These are phyloP conservation scores for Silene latifolia DNA, from an alignment of 148 eudicot species.

Conservation along the genomic window DNA sequence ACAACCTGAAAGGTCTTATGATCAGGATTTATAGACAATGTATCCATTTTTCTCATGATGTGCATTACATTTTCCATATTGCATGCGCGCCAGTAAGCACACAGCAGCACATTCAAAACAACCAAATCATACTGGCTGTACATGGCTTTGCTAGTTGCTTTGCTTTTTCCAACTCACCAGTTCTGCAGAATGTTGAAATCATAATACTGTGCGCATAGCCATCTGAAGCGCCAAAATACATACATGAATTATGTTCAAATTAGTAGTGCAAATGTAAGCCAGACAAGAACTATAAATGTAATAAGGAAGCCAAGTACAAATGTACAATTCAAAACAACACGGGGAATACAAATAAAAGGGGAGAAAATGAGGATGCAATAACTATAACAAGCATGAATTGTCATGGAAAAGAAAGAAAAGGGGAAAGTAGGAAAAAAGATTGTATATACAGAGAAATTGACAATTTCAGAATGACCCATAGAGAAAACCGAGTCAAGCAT, in stretches of 20 bases:
- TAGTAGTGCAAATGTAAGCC: neutral
- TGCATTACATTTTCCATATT: conserved; percentile 90
- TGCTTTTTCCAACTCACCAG: conserved; percentile 68
- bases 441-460: no score
- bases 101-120: conserved; percentile 69
- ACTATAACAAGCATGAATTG: no score
- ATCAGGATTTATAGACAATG: conserved; percentile 73
- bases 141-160: conserved; percentile 55
- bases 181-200: conserved; percentile 76
- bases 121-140: conserved; percentile 67
- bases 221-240: conserved; percentile 37
- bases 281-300: no score
- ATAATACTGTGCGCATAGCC: conserved; percentile 86
- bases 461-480: no score
- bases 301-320: no score
- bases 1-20: conserved; percentile 65
- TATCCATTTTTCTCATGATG: conserved; percentile 79
- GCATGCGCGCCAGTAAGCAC: conserved; percentile 84
- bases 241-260: neutral
- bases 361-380: no score
- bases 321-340: no score
- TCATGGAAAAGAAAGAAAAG: no score
- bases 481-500: no score
- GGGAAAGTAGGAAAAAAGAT: no score
- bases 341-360: no score